A percentile compares a stretch with the other conserved stretches of the same genome.
These are phyloP conservation scores for Corniculantispora saksenae DNA, from an alignment of 2,329 filamentous ascomycete genomes.

Conservation along the genomic window DNA sequence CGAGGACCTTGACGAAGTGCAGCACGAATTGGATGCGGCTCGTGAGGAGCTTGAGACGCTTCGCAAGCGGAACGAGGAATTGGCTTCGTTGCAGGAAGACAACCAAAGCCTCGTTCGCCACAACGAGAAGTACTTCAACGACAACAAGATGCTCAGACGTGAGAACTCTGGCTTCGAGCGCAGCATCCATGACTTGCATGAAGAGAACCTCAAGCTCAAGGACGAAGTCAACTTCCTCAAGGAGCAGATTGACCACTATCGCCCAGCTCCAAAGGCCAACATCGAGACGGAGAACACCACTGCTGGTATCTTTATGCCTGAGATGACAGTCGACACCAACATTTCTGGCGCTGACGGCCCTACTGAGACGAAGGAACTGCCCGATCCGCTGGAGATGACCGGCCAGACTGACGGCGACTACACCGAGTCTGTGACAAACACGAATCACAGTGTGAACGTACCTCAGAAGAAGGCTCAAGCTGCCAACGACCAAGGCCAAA, in stretches of 20 bases:
- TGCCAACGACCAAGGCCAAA: constrained; percentile 35
- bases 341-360: constrained; percentile 32
- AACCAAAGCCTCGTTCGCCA: constrained; percentile 54
- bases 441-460: constrained; percentile 30
- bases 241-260: constrained; percentile 45
- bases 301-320: constrained; percentile 22
- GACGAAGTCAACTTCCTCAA: constrained; percentile 49
- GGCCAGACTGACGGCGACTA: constrained; percentile 27
- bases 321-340: constrained; percentile 30
- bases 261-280: constrained; percentile 40
- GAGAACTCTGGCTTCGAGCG: constrained; percentile 52
- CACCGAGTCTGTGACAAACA: constrained; percentile 32
- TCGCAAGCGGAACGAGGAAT: constrained; percentile 13
- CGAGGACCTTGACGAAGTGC: constrained; percentile 40
- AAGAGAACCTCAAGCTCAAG: constrained; percentile 49
- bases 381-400: constrained; percentile 23
- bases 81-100: constrained; percentile 40
- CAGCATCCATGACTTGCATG: constrained; percentile 46
- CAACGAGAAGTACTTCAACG: constrained; percentile 56
- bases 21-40: constrained; percentile 44
- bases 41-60: constrained; percentile 23
- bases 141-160: constrained; percentile 50
- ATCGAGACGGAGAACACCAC: constrained; percentile 39
- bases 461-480: constrained; percentile 28
- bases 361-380: constrained; percentile 33